These are phyloP conservation scores for Aspergillus sparsus DNA, from an alignment of 495 filamentous ascomycete genomes.

Conservation along the genomic window DNA sequence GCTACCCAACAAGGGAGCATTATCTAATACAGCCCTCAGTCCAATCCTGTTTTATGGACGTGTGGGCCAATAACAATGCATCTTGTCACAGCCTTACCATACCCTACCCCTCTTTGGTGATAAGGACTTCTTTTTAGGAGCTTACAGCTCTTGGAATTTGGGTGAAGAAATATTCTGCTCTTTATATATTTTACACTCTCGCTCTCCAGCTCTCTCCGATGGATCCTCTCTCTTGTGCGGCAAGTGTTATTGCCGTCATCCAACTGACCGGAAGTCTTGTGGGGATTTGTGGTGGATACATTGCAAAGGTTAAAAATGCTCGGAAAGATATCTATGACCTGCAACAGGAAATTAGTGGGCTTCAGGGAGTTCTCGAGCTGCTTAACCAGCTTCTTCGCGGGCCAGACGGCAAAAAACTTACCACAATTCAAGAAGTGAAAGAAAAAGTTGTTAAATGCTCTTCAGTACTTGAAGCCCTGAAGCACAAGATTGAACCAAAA, in stretches of 20 bases:
- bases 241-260: constrained; percentile 41
- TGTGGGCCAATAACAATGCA: no score
- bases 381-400: constrained; percentile 23
- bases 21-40: no score
- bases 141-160: no score
- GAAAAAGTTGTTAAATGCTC: constrained; percentile 27
- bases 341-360: constrained; percentile 25
- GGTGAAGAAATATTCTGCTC: no score
- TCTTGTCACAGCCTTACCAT: no score
- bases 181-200: no score
- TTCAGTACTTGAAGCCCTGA: constrained; percentile 31
- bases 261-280: constrained; percentile 33
- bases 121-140: no score
- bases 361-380: constrained; percentile 29
- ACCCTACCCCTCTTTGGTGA: no score
- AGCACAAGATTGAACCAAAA: constrained; percentile 35
- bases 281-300: constrained; percentile 33
- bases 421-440: constrained; percentile 13
- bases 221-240: constrained; percentile 33
- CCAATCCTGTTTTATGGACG: no score
- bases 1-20: no score
- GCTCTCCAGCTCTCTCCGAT: constrained; percentile 1
- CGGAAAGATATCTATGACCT: constrained; percentile 37
- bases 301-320: constrained; percentile 35
- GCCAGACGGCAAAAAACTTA: constrained; percentile 17